These are phyloP conservation scores for Cutaneotrichosporon sp. DNA, from an alignment of 1,284 basidiomycete species.

Conservation along the genomic window DNA sequence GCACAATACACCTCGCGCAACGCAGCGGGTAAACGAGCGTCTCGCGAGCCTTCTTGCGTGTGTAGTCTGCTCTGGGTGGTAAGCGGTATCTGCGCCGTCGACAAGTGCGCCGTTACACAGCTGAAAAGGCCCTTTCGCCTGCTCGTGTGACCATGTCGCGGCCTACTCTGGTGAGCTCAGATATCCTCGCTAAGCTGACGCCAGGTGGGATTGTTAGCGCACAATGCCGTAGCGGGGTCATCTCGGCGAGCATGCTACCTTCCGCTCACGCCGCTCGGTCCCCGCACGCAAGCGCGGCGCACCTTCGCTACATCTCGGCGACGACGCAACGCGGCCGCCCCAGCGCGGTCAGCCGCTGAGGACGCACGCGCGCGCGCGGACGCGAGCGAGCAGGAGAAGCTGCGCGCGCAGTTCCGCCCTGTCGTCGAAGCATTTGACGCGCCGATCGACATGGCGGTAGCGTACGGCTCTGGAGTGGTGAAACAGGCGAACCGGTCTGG, in stretches of 20 bases:
- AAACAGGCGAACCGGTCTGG: constrained; percentile 38
- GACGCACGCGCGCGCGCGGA: neutral
- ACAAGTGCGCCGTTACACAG: neutral
- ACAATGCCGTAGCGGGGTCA: neutral
- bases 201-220: neutral
- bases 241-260: neutral
- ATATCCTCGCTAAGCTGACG: neutral
- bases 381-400: constrained; percentile 4
- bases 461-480: constrained; percentile 46
- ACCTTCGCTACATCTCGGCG: neutral
- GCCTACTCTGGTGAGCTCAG: neutral
- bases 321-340: neutral
- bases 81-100: neutral
- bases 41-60: too few species aligned
- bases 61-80: neutral
- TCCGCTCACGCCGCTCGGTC: neutral
- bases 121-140: neutral
- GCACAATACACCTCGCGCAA: neutral
- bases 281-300: too few species aligned
- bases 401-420: constrained; percentile 33
- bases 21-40: too few species aligned
- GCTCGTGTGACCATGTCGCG: constrained; percentile 9
- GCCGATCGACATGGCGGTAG: constrained; percentile 43
- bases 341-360: neutral
- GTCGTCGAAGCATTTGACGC: constrained; percentile 35